Percentiles rank a stretch among this genome's conserved stretches.
Evolutionary conservation across 495 filamentous ascomycete species (phyloP).

Genomic region (Daldinia bambusicola): DNA sequence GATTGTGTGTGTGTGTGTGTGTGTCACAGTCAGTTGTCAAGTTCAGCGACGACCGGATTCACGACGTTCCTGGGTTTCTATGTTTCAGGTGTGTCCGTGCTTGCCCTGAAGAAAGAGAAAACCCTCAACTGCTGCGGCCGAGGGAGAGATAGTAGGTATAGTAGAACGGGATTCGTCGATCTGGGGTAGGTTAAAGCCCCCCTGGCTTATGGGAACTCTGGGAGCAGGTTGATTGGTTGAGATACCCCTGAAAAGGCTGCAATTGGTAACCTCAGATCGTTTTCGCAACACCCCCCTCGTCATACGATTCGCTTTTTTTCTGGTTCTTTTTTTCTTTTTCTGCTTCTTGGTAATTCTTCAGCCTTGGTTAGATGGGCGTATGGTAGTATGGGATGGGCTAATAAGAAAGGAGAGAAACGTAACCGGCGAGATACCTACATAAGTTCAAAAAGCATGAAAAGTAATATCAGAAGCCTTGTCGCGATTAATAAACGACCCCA

Average conservation of each 20-base stretch:
- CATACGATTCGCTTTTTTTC: slow-evolving; percentile 1
- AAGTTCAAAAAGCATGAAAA: neutral
- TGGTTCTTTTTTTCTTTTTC: neutral
- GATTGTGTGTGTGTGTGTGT: too few relatives aligned
- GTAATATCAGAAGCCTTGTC: neutral
- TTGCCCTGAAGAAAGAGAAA: neutral
- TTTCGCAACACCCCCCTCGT: neutral
- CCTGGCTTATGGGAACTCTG: neutral
- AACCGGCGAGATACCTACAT: neutral
- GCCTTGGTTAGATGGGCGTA: too few relatives aligned
- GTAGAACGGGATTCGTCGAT: slow-evolving; percentile 20
- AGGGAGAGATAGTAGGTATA: neutral
- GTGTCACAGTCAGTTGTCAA: too few relatives aligned
- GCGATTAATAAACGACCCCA: slow-evolving; percentile 24
- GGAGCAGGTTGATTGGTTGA: slow-evolving; percentile 26
- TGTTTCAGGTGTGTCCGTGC: slow-evolving; percentile 41
- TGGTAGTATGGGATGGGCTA: neutral
- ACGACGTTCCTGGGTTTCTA: slow-evolving; percentile 27
- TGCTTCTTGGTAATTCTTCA: too few relatives aligned
- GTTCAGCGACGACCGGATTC: slow-evolving; percentile 22
- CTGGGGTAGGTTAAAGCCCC: slow-evolving; percentile 23
- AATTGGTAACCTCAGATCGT: slow-evolving; percentile 23
- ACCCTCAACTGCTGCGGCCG: neutral
- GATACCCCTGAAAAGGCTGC: slow-evolving; percentile 4
- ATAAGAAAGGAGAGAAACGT: neutral